A percentile compares a stretch with the other conserved stretches of the same genome.
phyloP scores from a whole-genome alignment of 495 filamentous ascomycete species.

The Penicillium angulare region DNA sequence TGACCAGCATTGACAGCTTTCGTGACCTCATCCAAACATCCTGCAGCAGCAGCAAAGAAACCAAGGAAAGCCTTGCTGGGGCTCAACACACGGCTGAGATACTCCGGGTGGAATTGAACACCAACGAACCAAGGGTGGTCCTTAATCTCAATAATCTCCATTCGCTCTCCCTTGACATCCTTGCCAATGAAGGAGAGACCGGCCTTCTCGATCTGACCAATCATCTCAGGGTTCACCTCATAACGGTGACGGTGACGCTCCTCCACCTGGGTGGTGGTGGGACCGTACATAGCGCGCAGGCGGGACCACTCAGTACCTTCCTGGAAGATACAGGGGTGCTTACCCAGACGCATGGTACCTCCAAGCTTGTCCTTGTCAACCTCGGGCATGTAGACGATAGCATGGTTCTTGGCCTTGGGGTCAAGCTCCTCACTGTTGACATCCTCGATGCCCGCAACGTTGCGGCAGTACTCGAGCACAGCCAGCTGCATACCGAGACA shows the following conservation, averaged over 20 bases:
- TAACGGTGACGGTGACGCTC: conserved; percentile 49
- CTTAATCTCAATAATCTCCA: conserved; percentile 88
- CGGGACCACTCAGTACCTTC: conserved; percentile 74
- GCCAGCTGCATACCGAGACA: conserved; percentile 96
- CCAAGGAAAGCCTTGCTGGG: conserved; percentile 81
- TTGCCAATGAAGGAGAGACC: conserved; percentile 58
- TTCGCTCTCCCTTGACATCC: conserved; percentile 77
- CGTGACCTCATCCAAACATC: conserved; percentile 55
- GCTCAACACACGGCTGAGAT: conserved; percentile 66
- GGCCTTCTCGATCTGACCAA: conserved; percentile 30
- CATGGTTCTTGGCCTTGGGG: conserved; percentile 6
- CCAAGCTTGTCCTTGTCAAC: conserved; percentile 71
- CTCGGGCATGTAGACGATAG: conserved; percentile 89
- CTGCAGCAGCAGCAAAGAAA: conserved; percentile 75
- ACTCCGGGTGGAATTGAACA: conserved; percentile 89
- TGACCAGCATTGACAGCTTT: conserved; percentile 8
- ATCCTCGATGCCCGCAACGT: conserved; percentile 58
- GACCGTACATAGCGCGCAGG: conserved; percentile 71
- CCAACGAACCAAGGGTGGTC: conserved; percentile 92
- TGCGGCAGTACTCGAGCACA: conserved; percentile 83
- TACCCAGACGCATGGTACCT: conserved; percentile 90
- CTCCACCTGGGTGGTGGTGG: conserved; percentile 33
- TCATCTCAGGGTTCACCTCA: conserved; percentile 43
- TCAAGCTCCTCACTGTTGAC: conserved; percentile 6
- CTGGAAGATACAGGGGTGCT: conserved; percentile 74